Base-by-base conservation (phyloP, 768 basidiomycete genomes). In the Cyclocybe aegerita region DNA sequence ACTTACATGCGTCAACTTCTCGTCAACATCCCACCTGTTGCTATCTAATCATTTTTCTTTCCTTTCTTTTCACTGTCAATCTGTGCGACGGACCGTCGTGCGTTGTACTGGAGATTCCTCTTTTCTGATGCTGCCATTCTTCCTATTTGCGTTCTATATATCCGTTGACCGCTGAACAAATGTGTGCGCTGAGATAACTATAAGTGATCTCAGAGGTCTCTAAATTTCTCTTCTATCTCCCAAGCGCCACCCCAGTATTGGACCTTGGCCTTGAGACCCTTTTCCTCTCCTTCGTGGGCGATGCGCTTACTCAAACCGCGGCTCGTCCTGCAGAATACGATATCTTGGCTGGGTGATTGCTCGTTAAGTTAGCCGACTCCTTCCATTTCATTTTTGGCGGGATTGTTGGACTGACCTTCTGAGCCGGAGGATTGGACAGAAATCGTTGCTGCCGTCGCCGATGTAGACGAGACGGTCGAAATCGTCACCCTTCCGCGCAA, bases 401-500 rank as follows among this genome's bases (percentile, higher is more conserved):
- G 43, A 39, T 14, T 4, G 38, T 7, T 14, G 15, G n/a, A 67
- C 72, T 60, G 50, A 90, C 88, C 79, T 79, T 70, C 88, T 75
- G 46, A 98, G 74, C 44, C 87, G 83, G 39, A 98, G 72, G 47
- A 93, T 78, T 3, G 96, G 94, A 65, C 97, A 99, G 65, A 93
- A 96, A 66, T 99, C 97, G 66, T 98, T 98, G 11, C 79, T 76
- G 1, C 97, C 97, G 60, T 99, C 97, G 11, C 97, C 97, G 53
- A 98, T 78, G 65, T 97, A 99, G 39, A 90, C 76, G 57, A 97
- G 75, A 34, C 88, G 82, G 53, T 94, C 89, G 61, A 77, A 98
- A 1, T 71, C 64, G 11, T 78, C 73, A 8, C 76, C 74, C 52
- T 87, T 74, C 39, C 83, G 71, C 1, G 72, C 70, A 43, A 96